phyloP scores from a whole-genome alignment of 208 protist species.

The Acanthamoeba royreba region DNA sequence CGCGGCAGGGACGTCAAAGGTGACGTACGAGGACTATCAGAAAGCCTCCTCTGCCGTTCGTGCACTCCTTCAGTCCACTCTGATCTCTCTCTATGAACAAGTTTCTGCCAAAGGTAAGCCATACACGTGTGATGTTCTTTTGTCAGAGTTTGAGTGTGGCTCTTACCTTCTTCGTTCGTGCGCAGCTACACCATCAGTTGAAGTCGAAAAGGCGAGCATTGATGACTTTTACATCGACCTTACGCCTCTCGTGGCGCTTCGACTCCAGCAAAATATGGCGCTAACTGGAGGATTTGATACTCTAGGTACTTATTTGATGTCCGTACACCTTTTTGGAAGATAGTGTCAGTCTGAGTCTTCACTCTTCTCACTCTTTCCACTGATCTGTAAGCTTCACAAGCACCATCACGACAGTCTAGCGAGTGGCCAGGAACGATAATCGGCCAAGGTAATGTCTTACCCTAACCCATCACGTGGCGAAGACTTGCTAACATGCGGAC shows the following conservation, averaged over 20 bases:
- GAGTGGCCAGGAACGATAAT: no score
- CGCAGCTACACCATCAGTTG: not conserved
- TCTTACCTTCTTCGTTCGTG: not conserved
- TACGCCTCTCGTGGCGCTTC: not conserved
- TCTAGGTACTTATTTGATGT: not conserved
- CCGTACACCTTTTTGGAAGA: not conserved
- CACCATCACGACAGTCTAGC: no score
- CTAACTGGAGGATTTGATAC: not conserved
- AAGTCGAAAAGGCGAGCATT: constrained; percentile 22
- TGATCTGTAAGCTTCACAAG: no score
- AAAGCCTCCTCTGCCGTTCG: not conserved
- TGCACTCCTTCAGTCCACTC: not conserved
- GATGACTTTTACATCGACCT: constrained; percentile 14
- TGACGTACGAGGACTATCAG: constrained; percentile 28
- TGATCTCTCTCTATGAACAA: not conserved
- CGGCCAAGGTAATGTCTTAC: not conserved
- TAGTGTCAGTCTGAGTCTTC: no score
- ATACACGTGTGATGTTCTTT: no score
- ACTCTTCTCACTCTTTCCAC: no score
- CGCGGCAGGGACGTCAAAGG: not conserved
- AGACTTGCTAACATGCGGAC: not conserved
- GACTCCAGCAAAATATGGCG: not conserved
- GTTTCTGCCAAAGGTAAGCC: not conserved
- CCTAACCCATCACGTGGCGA: not conserved
- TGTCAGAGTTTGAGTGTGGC: not conserved